These are phyloP conservation scores for Saccharomycopsis synnaedendra DNA, from an alignment of 805 yeast genomes.

Conservation along the genomic window DNA sequence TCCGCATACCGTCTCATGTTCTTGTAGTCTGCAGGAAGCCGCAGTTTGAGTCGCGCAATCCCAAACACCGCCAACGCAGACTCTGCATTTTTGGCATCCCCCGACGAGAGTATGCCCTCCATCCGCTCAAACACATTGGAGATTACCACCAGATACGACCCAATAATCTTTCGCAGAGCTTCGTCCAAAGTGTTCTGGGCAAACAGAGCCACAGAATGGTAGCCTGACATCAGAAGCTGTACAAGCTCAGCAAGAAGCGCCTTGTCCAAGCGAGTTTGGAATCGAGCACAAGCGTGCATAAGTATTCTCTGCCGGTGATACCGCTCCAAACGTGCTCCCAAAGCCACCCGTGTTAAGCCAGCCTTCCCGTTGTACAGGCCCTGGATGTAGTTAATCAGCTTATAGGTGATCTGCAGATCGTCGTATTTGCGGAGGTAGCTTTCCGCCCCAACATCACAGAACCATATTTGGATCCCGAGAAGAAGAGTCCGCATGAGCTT, in stretches of 20 bases:
- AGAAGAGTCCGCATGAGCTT: slow-evolving; percentile 49
- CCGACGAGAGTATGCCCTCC: slow-evolving; percentile 33
- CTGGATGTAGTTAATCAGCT: slow-evolving; percentile 47
- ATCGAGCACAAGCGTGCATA: slow-evolving; percentile 60
- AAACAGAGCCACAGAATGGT: slow-evolving; percentile 52
- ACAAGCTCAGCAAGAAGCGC: slow-evolving; percentile 55
- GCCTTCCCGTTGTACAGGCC: slow-evolving; percentile 50
- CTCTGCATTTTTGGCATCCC: slow-evolving; percentile 45
- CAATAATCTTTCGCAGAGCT: slow-evolving; percentile 58
- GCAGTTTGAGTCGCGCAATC: slow-evolving; percentile 44
- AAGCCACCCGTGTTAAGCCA: slow-evolving; percentile 64
- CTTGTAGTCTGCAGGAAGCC: slow-evolving; percentile 45
- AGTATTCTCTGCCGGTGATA: slow-evolving; percentile 68
- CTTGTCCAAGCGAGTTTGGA: slow-evolving; percentile 56
- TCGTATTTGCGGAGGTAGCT: slow-evolving; percentile 47
- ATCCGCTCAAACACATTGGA: slow-evolving; percentile 38
- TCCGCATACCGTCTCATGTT: slow-evolving; percentile 37
- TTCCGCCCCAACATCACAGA: slow-evolving; percentile 70
- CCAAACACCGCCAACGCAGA: slow-evolving; percentile 52
- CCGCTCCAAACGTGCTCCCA: slow-evolving; percentile 64
- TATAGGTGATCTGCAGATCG: slow-evolving; percentile 39
- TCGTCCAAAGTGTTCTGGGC: slow-evolving; percentile 62
- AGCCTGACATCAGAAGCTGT: slow-evolving; percentile 53
- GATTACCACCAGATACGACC: slow-evolving; percentile 48
- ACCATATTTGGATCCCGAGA: slow-evolving; percentile 63